Percentiles rank a stretch among this genome's conserved stretches.
Evolutionary conservation across 345 rosid species (phyloP).

Genomic region (Chamaenerion angustifolium): DNA sequence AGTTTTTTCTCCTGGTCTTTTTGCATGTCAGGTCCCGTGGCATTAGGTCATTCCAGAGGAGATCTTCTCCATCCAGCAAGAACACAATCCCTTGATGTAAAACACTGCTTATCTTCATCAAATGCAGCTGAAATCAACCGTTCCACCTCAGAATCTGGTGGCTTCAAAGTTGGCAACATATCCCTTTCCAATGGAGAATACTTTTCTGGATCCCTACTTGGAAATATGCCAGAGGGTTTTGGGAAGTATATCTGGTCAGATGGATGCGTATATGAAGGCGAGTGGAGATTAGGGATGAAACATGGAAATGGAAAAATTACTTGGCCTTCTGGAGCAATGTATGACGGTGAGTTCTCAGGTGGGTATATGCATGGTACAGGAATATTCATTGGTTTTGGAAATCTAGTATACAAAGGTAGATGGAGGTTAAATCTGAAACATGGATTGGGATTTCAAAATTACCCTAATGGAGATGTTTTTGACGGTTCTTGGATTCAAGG

Average conservation of each 20-base stretch:
- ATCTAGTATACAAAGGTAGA: slow-evolving; percentile 61
- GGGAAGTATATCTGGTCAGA: slow-evolving; percentile 81
- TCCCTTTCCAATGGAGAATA: slow-evolving; percentile 54
- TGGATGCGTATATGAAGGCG: slow-evolving; percentile 66
- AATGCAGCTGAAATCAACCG: slow-evolving; percentile 9
- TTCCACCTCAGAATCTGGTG: slow-evolving; percentile 35
- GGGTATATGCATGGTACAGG: slow-evolving; percentile 86
- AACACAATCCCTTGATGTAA: slow-evolving; percentile 41
- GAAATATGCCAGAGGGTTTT: slow-evolving; percentile 65
- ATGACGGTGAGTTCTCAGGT: slow-evolving; percentile 84
- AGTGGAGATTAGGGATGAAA: slow-evolving; percentile 89
- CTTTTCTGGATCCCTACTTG: slow-evolving; percentile 64
- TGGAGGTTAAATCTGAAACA: slow-evolving; percentile 88
- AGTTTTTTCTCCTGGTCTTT: slow-evolving; percentile 27
- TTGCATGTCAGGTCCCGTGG: slow-evolving; percentile 86
- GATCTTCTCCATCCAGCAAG: slow-evolving; percentile 46
- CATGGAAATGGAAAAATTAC: slow-evolving; percentile 64
- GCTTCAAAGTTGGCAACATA: slow-evolving; percentile 55
- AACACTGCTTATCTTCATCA: slow-evolving; percentile 18
- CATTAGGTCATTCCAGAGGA: slow-evolving; percentile 31
- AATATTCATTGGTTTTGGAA: slow-evolving; percentile 36
- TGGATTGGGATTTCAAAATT: slow-evolving; percentile 76
- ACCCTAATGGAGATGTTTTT: slow-evolving; percentile 63
- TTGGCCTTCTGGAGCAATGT: slow-evolving; percentile 66
- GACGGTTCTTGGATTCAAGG: slow-evolving; percentile 96